Evolutionary conservation across 129 eudicot genomes (phyloP).

Genomic region (Glebionis coronaria): DNA sequence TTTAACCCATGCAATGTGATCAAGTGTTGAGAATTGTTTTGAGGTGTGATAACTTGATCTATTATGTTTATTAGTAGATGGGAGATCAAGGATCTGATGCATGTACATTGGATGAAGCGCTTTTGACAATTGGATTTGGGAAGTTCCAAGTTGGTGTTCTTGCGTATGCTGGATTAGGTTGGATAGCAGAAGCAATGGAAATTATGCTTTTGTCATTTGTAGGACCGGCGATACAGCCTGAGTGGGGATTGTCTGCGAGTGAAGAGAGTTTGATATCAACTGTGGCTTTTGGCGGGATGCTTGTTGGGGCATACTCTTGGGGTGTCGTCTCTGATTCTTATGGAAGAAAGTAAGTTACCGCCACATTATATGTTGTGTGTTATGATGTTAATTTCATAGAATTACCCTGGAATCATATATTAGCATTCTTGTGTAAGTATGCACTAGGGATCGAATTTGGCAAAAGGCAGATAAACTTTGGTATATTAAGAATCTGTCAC

Average conservation of each 20-base stretch:
- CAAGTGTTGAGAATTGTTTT: neutral
- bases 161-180: constrained; percentile 65
- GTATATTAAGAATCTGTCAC: neutral
- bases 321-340: constrained; percentile 59
- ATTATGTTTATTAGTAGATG: constrained; percentile 37
- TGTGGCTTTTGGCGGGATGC: constrained; percentile 71
- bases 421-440: neutral
- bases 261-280: constrained; percentile 67
- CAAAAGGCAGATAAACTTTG: neutral
- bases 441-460: neutral
- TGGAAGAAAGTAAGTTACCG: constrained; percentile 48
- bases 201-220: constrained; percentile 72
- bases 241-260: constrained; percentile 62
- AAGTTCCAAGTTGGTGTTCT: constrained; percentile 59
- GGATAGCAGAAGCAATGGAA: constrained; percentile 71
- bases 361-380: neutral
- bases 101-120: constrained; percentile 66
- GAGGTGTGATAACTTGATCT: neutral
- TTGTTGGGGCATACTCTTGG: constrained; percentile 67
- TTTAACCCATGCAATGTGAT: no score
- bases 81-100: constrained; percentile 35
- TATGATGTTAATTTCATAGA: neutral
- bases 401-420: no score
- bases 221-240: constrained; percentile 64
- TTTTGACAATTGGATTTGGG: constrained; percentile 58